Base-by-base conservation (phyloP, 495 filamentous ascomycete genomes). In the Podospora fimiseda region DNA sequence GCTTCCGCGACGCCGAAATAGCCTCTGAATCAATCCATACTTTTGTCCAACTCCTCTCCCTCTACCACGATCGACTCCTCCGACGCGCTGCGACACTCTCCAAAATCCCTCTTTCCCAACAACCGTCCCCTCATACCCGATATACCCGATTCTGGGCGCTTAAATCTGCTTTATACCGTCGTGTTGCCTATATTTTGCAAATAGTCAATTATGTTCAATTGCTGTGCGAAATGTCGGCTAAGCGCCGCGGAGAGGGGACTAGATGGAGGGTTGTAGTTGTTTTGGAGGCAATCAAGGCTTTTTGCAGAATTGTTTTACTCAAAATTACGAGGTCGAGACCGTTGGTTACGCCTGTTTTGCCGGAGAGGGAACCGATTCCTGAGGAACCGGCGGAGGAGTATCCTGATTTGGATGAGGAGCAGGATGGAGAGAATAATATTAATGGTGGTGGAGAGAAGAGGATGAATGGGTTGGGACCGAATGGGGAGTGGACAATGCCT, bases 41-140 rank as follows among this genome's bases (percentile, higher is more conserved):
- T 38, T 81, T 82, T 51, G 85, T 96, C 27, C 89, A 95, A 61
- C 77, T 98, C 11, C 80, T 98, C 51, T 91, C 92, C 9, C 78
- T 96, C 53, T 96, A 96, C 70, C 91, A 97, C 76, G 91, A 97
- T 68, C 81, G 85, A 36, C 82, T 98, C 38, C 88, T 98, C 20
- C 80, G 83, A 46, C 78, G 81, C 59, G 83, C 86, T 20, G 50
- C 71, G 73, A 70, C 67, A 58, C 65, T 70, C 61, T 77, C 62
- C 58, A 77, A 60, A 52, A 42, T 55, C 63, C 64, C 58, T 59
- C 65, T 62, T 57, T 72, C 67, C 67, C 64, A 60, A 60, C 71
- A 55, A 78, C 85, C 86, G 6, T 82, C 81, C 15, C 87, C 87
- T 6, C 92, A 95, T 71, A 81, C 83, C 52, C 84, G 93, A 38